These are phyloP conservation scores for Aspergillus ostianus DNA, from an alignment of 495 filamentous ascomycete species.

Conservation along the genomic window DNA sequence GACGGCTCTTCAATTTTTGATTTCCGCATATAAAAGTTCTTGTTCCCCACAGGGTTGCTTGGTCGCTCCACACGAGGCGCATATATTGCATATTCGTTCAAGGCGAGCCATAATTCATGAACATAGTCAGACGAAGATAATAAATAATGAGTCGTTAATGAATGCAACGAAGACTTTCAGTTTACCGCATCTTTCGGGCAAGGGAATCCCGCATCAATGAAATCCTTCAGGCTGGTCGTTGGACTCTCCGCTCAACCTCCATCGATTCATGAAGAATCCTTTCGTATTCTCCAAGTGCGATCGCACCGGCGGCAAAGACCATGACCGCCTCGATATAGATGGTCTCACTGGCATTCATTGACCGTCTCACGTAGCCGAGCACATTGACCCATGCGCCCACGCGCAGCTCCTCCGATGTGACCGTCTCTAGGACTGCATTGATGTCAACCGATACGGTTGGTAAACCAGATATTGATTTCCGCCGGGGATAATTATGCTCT, in stretches of 20 bases:
- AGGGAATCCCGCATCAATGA: neutral
- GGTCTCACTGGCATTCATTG: slow-evolving; percentile 6
- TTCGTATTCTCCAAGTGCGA: slow-evolving; percentile 67
- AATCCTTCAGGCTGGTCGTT: slow-evolving; percentile 10
- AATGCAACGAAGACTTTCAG: neutral
- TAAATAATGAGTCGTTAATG: slow-evolving; percentile 9
- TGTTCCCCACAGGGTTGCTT: slow-evolving; percentile 2
- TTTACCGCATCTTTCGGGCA: neutral
- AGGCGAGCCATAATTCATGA: neutral
- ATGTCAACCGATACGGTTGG: slow-evolving; percentile 63
- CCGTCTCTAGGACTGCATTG: slow-evolving; percentile 61
- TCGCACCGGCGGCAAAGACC: slow-evolving; percentile 61
- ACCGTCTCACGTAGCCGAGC: slow-evolving; percentile 69
- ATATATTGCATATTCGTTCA: slow-evolving; percentile 4
- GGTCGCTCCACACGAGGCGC: neutral
- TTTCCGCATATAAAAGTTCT: slow-evolving; percentile 11
- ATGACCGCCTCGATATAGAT: slow-evolving; percentile 62
- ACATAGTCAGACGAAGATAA: slow-evolving; percentile 5
- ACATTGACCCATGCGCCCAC: slow-evolving; percentile 91
- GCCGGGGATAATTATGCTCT: slow-evolving; percentile 61
- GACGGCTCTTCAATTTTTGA: neutral
- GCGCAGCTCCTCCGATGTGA: slow-evolving; percentile 62
- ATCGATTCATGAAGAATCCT: slow-evolving; percentile 34
- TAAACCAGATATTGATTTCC: slow-evolving; percentile 16
- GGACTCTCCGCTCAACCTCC: slow-evolving; percentile 32